phyloP scores from a whole-genome alignment of 2,329 filamentous ascomycete species.

The Venturia oleaginea region DNA sequence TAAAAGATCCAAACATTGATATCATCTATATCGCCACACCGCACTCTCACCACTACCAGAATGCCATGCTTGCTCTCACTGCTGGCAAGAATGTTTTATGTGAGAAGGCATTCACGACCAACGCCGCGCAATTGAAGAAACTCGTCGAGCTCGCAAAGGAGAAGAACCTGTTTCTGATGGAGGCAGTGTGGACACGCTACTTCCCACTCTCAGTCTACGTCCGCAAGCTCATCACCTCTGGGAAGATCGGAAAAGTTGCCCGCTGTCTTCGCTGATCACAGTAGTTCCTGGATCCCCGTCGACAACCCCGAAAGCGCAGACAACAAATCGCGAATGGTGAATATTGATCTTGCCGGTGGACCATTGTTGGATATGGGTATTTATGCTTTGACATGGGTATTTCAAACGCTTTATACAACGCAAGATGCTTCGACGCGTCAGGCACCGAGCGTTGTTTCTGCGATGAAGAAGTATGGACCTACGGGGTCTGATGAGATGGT shows the following conservation, averaged over 20 bases:
- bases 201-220: constrained; percentile 76
- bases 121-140: constrained; percentile 63
- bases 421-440: constrained; percentile 56
- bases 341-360: constrained; percentile 72
- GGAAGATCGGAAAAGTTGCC: constrained; percentile 46
- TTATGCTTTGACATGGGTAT: constrained; percentile 84
- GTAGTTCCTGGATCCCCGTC: constrained; percentile 27
- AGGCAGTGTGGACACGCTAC: constrained; percentile 79
- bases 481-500: constrained; percentile 72
- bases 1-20: constrained; percentile 68
- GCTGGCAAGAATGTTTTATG: constrained; percentile 83
- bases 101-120: constrained; percentile 85
- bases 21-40: constrained; percentile 86
- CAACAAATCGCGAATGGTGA: constrained; percentile 68
- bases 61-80: constrained; percentile 73
- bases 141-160: constrained; percentile 62
- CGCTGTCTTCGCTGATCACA: constrained; percentile 50
- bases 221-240: constrained; percentile 52
- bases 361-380: constrained; percentile 76
- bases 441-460: constrained; percentile 56
- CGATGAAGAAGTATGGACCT: constrained; percentile 61
- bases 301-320: constrained; percentile 24
- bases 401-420: constrained; percentile 72
- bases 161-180: constrained; percentile 48
- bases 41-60: constrained; percentile 89